Evolutionary conservation across 2,329 filamentous ascomycete species (phyloP).

Genomic region (Gnomoniopsis sp.): DNA sequence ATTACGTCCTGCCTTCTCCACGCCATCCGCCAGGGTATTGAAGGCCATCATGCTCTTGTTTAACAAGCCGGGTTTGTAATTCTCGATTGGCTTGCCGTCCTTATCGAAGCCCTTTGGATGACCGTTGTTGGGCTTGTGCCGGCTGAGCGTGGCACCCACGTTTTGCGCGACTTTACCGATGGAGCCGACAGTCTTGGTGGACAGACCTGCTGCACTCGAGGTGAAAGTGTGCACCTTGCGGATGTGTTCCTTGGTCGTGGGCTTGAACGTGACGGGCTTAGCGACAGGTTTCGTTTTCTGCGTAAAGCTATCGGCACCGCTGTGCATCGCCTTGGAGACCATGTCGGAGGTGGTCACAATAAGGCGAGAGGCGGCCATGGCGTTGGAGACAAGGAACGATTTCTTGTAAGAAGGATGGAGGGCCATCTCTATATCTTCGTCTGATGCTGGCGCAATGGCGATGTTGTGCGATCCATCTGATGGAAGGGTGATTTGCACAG

Average conservation of each 20-base stretch:
- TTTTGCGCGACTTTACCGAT: slow-evolving; percentile 86
- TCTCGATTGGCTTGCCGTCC: slow-evolving; percentile 61
- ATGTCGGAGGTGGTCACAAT: slow-evolving; percentile 85
- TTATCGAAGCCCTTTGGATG: slow-evolving; percentile 60
- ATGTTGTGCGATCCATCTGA: slow-evolving; percentile 62
- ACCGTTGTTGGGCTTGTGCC: slow-evolving; percentile 52
- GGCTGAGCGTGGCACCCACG: slow-evolving; percentile 71
- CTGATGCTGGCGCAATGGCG: slow-evolving; percentile 62
- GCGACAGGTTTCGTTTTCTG: slow-evolving; percentile 72
- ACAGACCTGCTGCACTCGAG: slow-evolving; percentile 71
- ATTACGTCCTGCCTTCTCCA: slow-evolving; percentile 80
- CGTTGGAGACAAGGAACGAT: slow-evolving; percentile 81
- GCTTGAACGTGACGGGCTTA: slow-evolving; percentile 84
- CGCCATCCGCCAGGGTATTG: slow-evolving; percentile 87
- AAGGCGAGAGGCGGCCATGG: slow-evolving; percentile 81
- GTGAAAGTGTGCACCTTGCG: slow-evolving; percentile 90
- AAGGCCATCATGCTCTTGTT: slow-evolving; percentile 98
- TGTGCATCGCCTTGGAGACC: slow-evolving; percentile 73
- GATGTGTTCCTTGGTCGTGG: slow-evolving; percentile 78
- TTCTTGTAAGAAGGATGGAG: slow-evolving; percentile 90
- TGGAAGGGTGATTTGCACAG: slow-evolving; percentile 75
- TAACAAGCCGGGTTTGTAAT: slow-evolving; percentile 84
- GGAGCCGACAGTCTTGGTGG: slow-evolving; percentile 81
- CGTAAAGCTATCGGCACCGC: slow-evolving; percentile 75
- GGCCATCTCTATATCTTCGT: slow-evolving; percentile 72